Base-by-base conservation (phyloP, 148 eudicot species). In the Vaccinium corymbosum region DNA sequence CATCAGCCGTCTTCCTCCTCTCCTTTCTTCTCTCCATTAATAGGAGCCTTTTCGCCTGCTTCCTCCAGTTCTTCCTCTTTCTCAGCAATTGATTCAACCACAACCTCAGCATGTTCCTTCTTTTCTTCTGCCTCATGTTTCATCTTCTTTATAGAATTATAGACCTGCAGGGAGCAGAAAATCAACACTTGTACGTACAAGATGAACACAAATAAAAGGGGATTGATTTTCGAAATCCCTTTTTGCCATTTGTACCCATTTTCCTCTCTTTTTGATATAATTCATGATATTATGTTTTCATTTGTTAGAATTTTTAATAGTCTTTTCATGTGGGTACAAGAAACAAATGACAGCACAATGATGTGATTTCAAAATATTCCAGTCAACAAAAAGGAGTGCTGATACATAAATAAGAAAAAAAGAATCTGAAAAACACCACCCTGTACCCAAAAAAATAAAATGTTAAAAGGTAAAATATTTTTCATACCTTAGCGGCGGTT, bases 401-500 rank as follows among this genome's bases (percentile, higher is more conserved):
- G 29, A n/a, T 64, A 61, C 66, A 27, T 27, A 27, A 61, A 27
- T 27, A 61, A 20, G 14, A 55, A 55, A 55, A 53, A 1, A 59
- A 22, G 1, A 64, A 64, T 10, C 32, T 22, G 4, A 64, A 64
- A 64, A 19, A n/a, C 71, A 64, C 29, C 22, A 64, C 29, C 71
- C 13, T n/a, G 22, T 59, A n/a, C 12, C 22, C 27, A 27, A 27
- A 27, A 27, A 27, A 27, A 27, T 27, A 22, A 12, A n/a, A 49
- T 61, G 64, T 4, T 49, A 72, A 66, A 46, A 27, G 27, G 29
- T 8, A 42, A 17, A 52, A 87, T 53, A 17, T 38, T 13, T n/a
- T 76, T 8, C 81, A 48, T 71, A 95, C 98, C 98, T 93, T 96
- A 19, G 98, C 98, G 15, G 98, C 87, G 42, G 94, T 94, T 53